These are phyloP conservation scores for Fusarium caatingaense DNA, from an alignment of 2,329 filamentous ascomycete species.

Conservation along the genomic window DNA sequence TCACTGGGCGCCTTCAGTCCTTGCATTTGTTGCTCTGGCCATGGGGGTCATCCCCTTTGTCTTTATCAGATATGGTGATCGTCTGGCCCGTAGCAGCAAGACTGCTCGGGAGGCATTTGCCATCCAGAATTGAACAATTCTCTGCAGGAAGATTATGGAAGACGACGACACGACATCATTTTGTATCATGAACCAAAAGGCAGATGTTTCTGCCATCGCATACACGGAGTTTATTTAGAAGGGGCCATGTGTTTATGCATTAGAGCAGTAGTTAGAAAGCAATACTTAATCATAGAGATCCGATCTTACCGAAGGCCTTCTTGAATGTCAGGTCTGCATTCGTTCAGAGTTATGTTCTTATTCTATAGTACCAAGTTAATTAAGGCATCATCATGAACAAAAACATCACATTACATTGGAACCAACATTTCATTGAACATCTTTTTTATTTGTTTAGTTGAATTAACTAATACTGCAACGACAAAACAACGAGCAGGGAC, in stretches of 20 bases:
- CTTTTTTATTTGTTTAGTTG: conserved; percentile 47
- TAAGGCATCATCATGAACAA: neutral
- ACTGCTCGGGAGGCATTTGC: conserved; percentile 41
- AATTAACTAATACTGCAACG: conserved; percentile 59
- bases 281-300: conserved; percentile 1
- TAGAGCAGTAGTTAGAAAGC: neutral
- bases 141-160: neutral
- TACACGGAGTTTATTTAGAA: conserved; percentile 9
- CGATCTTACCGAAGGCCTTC: neutral
- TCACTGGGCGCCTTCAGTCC: conserved; percentile 52
- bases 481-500: conserved; percentile 56
- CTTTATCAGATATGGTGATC: conserved; percentile 49
- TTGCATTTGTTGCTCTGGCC: conserved; percentile 47
- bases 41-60: conserved; percentile 51
- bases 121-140: conserved; percentile 22
- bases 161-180: conserved; percentile 1
- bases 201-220: neutral
- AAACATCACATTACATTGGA: neutral
- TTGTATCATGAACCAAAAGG: conserved; percentile 2
- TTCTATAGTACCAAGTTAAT: neutral
- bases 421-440: conserved; percentile 35
- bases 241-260: neutral
- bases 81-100: conserved; percentile 47
- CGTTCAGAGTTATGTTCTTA: neutral
- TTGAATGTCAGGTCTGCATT: neutral